phyloP scores from a whole-genome alignment of 768 basidiomycete genomes.

The Suillus weaverae region DNA sequence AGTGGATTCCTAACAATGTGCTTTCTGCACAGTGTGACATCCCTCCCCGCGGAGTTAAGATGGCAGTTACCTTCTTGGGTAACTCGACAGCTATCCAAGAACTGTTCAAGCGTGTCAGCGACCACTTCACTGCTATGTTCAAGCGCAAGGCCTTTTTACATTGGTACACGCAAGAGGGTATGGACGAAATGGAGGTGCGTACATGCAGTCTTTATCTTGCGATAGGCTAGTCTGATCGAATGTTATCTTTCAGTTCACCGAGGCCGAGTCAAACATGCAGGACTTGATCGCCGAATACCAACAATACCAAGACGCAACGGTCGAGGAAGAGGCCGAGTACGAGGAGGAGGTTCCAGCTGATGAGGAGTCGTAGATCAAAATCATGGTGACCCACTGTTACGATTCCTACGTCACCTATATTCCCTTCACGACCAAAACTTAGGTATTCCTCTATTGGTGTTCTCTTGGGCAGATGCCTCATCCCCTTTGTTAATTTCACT shows the following conservation, averaged over 20 bases:
- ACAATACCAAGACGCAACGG: constrained; percentile 94
- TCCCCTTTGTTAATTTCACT: constrained; percentile 31
- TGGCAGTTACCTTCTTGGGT: constrained; percentile 96
- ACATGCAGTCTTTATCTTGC: not conserved
- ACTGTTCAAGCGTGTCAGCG: constrained; percentile 97
- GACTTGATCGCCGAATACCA: constrained; percentile 98
- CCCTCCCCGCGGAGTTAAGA: constrained; percentile 91
- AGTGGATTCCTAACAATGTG: constrained; percentile 99
- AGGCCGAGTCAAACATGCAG: constrained; percentile 99
- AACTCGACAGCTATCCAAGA: constrained; percentile 98
- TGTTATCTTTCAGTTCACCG: constrained; percentile 67
- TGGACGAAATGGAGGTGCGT: constrained; percentile 93
- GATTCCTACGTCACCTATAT: constrained; percentile 15
- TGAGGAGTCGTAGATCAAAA: constrained; percentile 52
- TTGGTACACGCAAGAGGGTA: constrained; percentile 99
- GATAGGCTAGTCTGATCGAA: not conserved
- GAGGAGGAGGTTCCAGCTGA: constrained; percentile 72
- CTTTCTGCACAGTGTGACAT: constrained; percentile 98
- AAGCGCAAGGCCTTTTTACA: constrained; percentile 98
- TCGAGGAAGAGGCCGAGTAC: constrained; percentile 87
- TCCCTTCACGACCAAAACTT: constrained; percentile 35
- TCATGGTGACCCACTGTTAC: constrained; percentile 17
- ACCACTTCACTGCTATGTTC: constrained; percentile 99
- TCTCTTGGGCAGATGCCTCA: constrained; percentile 26
- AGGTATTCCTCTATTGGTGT: constrained; percentile 36